These are phyloP conservation scores for Nasturtium officinale DNA, from an alignment of 345 rosid genomes.

Conservation along the genomic window DNA sequence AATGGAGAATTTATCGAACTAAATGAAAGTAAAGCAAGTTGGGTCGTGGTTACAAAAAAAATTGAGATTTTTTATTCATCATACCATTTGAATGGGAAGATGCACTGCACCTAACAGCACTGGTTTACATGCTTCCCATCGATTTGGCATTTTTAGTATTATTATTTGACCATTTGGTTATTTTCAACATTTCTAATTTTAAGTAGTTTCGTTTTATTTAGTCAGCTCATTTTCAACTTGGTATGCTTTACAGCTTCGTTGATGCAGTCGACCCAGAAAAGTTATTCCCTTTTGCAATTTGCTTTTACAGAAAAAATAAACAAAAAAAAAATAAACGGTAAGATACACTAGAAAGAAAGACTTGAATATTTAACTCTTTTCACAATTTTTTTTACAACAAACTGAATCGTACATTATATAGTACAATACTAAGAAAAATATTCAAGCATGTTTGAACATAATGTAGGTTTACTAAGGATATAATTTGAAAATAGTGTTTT, in stretches of 20 bases:
- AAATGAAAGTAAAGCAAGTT: slow-evolving; percentile 20
- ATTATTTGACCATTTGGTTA: slow-evolving; percentile 35
- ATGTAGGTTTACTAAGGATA: background rate
- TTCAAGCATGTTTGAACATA: background rate
- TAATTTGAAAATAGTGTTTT: background rate
- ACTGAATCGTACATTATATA: background rate
- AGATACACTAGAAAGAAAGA: background rate
- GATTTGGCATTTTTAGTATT: slow-evolving; percentile 24
- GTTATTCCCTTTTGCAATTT: slow-evolving; percentile 15
- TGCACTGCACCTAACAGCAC: slow-evolving; percentile 41
- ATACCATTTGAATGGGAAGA: slow-evolving; percentile 25
- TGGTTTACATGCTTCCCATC: slow-evolving; percentile 22
- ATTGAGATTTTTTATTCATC: background rate
- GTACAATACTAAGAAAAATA: background rate
- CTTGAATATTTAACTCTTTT: background rate
- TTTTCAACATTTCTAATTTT: slow-evolving; percentile 17
- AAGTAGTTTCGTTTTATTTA: slow-evolving; percentile 24
- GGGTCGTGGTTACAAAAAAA: slow-evolving; percentile 1
- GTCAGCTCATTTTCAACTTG: slow-evolving; percentile 31
- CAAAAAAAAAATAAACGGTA: background rate
- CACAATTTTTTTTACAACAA: background rate
- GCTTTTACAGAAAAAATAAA: background rate
- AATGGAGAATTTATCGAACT: background rate
- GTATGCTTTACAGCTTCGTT: slow-evolving; percentile 37
- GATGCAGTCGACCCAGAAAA: slow-evolving; percentile 21